A percentile compares a stretch with the other conserved stretches of the same genome.
Evolutionary conservation across 75 land plant species (phyloP).

Genomic region (Cupressus sempervirens): DNA sequence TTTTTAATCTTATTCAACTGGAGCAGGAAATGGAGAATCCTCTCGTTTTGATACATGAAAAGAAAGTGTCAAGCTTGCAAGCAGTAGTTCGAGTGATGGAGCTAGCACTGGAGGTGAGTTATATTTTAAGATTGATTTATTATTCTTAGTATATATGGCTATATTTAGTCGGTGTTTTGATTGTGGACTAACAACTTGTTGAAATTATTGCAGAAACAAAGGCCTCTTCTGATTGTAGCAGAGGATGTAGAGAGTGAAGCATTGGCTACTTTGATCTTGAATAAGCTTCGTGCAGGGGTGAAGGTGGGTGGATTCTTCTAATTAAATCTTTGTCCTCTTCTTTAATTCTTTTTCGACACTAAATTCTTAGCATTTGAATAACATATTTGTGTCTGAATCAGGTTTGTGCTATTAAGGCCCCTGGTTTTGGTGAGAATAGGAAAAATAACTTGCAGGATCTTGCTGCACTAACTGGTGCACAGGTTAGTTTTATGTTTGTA

Average conservation of each 20-base stretch:
- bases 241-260: slow-evolving; percentile 93
- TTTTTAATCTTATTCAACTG: not conserved
- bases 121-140: not conserved
- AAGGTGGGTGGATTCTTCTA: slow-evolving; percentile 41
- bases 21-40: slow-evolving; percentile 88
- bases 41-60: slow-evolving; percentile 79
- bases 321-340: not conserved
- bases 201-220: slow-evolving; percentile 49
- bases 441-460: slow-evolving; percentile 79
- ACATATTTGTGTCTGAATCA: slow-evolving; percentile 14
- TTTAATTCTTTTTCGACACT: not conserved
- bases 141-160: not conserved
- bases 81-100: slow-evolving; percentile 71
- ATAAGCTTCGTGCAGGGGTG: slow-evolving; percentile 80
- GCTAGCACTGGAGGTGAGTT: slow-evolving; percentile 62
- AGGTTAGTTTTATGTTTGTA: slow-evolving; percentile 27
- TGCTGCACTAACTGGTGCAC: slow-evolving; percentile 81
- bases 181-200: not conserved
- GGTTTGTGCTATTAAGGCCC: slow-evolving; percentile 95
- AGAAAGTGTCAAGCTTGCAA: slow-evolving; percentile 63
- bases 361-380: not conserved
- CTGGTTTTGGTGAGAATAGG: slow-evolving; percentile 91
- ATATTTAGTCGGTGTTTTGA: not conserved
- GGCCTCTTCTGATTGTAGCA: slow-evolving; percentile 76
- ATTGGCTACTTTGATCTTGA: slow-evolving; percentile 64